Evolutionary conservation across 805 yeast genomes (phyloP).

Genomic region (Tetrapisispora taiwanensis): DNA sequence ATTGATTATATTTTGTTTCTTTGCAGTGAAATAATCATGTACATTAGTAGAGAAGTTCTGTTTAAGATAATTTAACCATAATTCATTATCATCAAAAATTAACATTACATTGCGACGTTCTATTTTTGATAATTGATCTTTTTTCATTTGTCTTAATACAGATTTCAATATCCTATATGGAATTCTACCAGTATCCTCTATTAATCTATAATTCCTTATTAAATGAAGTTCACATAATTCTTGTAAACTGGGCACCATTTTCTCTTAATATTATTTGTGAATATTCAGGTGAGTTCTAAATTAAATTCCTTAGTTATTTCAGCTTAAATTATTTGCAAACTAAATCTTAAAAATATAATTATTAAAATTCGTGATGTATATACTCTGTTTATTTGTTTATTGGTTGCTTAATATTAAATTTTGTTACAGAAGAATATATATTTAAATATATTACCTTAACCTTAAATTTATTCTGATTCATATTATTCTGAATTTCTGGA

Average conservation of each 20-base stretch:
- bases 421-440: no score
- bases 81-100: conserved; percentile 32
- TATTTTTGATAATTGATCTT: conserved; percentile 26
- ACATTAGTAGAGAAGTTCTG: conserved; percentile 30
- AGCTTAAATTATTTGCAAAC: no score
- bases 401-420: no score
- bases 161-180: conserved; percentile 27
- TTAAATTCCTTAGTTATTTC: no score
- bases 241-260: conserved; percentile 4
- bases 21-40: conserved; percentile 23
- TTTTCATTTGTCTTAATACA: conserved; percentile 22
- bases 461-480: background rate
- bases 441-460: background rate
- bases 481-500: background rate
- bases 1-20: conserved; percentile 14
- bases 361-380: no score
- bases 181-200: conserved; percentile 25
- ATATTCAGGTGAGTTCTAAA: no score
- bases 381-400: no score
- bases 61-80: conserved; percentile 27
- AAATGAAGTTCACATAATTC: conserved; percentile 19
- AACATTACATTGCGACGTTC: conserved; percentile 27
- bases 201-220: conserved; percentile 16
- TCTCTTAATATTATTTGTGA: no score
- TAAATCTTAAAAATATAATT: no score